These are phyloP conservation scores for Boletus subparvulus DNA, from an alignment of 768 basidiomycete species.

Conservation along the genomic window DNA sequence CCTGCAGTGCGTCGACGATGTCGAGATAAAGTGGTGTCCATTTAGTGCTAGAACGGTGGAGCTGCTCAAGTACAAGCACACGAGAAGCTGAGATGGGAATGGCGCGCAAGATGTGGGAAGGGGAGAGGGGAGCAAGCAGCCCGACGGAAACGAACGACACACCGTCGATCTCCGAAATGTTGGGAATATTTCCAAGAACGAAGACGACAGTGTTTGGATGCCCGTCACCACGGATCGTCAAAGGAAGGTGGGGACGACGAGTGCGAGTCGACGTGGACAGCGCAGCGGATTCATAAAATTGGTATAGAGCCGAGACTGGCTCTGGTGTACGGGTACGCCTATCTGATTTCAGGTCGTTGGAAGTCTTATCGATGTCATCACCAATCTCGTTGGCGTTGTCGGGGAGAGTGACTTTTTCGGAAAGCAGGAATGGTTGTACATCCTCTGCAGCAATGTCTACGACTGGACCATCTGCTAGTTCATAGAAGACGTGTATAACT, in stretches of 20 bases:
- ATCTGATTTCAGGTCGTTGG: background rate
- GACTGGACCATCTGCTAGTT: slow-evolving; percentile 38
- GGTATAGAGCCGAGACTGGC: slow-evolving; percentile 37
- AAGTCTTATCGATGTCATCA: background rate
- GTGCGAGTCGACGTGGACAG: slow-evolving; percentile 62
- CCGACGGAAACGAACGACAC: slow-evolving; percentile 64
- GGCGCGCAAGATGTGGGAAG: slow-evolving; percentile 51
- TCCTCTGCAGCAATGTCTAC: slow-evolving; percentile 58
- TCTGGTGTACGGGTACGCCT: slow-evolving; percentile 1
- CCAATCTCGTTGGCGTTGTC: background rate
- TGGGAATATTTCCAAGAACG: slow-evolving; percentile 55
- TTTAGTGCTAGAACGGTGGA: slow-evolving; percentile 71
- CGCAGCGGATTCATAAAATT: slow-evolving; percentile 67
- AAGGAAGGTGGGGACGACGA: slow-evolving; percentile 59
- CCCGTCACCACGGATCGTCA: slow-evolving; percentile 49
- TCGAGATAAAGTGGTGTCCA: slow-evolving; percentile 90
- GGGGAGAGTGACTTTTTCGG: slow-evolving; percentile 33
- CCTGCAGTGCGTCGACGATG: slow-evolving; percentile 68
- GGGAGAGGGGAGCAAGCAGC: slow-evolving; percentile 67
- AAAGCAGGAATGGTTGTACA: slow-evolving; percentile 59
- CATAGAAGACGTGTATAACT: slow-evolving; percentile 84
- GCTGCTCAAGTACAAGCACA: slow-evolving; percentile 82
- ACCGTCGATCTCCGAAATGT: slow-evolving; percentile 49
- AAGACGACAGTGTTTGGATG: slow-evolving; percentile 70
- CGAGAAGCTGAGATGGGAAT: slow-evolving; percentile 64